A percentile compares a stretch with the other conserved stretches of the same genome.
Evolutionary conservation across 768 basidiomycete species (phyloP).

Genomic region (Boletus insuetus): DNA sequence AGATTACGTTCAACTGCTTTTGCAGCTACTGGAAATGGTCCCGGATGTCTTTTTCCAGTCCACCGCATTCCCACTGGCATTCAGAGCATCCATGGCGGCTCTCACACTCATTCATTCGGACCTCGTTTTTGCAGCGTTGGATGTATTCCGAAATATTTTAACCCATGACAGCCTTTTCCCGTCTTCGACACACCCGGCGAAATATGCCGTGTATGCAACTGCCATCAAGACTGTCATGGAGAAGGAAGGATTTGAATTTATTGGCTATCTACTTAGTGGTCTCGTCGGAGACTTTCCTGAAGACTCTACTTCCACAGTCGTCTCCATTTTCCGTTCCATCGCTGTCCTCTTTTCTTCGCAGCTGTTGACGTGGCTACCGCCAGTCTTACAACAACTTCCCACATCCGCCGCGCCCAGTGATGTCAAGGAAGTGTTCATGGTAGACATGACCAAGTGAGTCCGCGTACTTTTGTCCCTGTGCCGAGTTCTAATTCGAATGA

Average conservation of each 20-base stretch:
- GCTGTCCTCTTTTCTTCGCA: constrained; percentile 65
- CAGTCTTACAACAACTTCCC: constrained; percentile 70
- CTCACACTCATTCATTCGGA: constrained; percentile 83
- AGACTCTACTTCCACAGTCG: constrained; percentile 69
- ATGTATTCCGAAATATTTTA: constrained; percentile 73
- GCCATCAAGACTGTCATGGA: constrained; percentile 60
- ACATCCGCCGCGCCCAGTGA: constrained; percentile 54
- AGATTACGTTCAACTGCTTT: constrained; percentile 83
- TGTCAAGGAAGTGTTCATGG: constrained; percentile 69
- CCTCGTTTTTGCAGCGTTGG: constrained; percentile 77
- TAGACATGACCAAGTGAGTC: constrained; percentile 72
- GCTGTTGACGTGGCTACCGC: constrained; percentile 69
- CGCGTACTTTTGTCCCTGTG: not conserved
- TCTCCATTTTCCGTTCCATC: constrained; percentile 74
- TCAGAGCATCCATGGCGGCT: constrained; percentile 72
- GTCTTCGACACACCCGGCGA: constrained; percentile 50
- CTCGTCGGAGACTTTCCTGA: constrained; percentile 87
- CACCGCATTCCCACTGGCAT: constrained; percentile 70
- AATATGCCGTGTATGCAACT: constrained; percentile 58
- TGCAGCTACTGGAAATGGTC: constrained; percentile 60
- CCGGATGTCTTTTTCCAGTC: constrained; percentile 82
- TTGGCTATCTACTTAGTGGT: constrained; percentile 69
- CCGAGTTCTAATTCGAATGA: not conserved
- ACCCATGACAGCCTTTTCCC: constrained; percentile 67
- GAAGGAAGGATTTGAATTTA: constrained; percentile 70